Base-by-base conservation (phyloP, 2,329 filamentous ascomycete genomes). In the Cladosporium colombiae region DNA sequence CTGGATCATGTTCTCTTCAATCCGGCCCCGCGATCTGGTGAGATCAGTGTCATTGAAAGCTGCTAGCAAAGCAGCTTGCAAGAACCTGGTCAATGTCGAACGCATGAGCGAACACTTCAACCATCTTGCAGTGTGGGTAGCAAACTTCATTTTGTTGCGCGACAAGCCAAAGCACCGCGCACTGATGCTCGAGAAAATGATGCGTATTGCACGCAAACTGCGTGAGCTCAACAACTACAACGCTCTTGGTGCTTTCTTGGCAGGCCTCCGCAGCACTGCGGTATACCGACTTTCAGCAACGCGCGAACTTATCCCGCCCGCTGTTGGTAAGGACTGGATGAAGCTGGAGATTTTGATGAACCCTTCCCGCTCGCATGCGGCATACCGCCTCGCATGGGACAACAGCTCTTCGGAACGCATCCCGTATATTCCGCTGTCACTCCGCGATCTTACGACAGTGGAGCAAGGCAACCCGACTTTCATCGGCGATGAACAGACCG, bases 161-260 rank as follows among this genome's bases (percentile, higher is more conserved):
- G 94, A 98, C 76, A 99, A 99, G 80, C 89, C 95, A 13, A 98
- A 98, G 78, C 95, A 99, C 77, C 87, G 95, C 69, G 93, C 93
- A 2, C 86, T 90, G 68, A 94, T 95, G 80, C 81, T 99, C 64
- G 94, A 97, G 77, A 97, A 97, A 76, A 97, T 97, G 76, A 98
- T 98, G 92, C 87, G 86, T 61, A 88, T 99, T 71, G 93, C 94
- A 40, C 77, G 80, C 73, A 94, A 93, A 80, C 82, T 99, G 59
- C 90, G 95, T 46, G 89, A 93, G 74, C 81, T 97, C 68, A 97
- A 98, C 81, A 98, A 99, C 78, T 99, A 98, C 82, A 98, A 98
- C 76, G 91, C 93, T 0, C 83, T 99, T 1, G 94, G 93, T n/a
- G 94, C 95, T 8, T 88, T 99, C 40, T 86, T 99, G 66, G 94